Evolutionary conservation across 148 eudicot genomes (phyloP).

Genomic region (Talinum fruticosum): DNA sequence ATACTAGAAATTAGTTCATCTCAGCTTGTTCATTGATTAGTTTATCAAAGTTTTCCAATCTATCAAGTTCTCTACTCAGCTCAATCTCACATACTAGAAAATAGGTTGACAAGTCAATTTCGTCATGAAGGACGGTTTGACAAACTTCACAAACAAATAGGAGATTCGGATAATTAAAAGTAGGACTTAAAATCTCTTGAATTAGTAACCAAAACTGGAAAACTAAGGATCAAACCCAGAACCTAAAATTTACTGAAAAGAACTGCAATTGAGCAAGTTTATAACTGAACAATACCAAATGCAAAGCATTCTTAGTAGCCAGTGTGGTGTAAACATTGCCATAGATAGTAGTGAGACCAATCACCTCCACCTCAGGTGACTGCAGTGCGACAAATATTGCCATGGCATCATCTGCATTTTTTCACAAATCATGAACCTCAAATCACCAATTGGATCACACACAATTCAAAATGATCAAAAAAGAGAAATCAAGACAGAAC

Average conservation of each 20-base stretch:
- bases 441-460: not conserved
- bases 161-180: not conserved
- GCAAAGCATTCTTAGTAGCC: slow-evolving; percentile 93
- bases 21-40: not conserved
- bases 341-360: slow-evolving; percentile 85
- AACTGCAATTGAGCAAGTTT: slow-evolving; percentile 1
- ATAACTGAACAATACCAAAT: slow-evolving; percentile 54
- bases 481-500: not conserved
- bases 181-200: not conserved
- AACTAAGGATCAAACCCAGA: not conserved
- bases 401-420: slow-evolving; percentile 93
- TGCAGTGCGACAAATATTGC: slow-evolving; percentile 85
- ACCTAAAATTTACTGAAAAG: not conserved
- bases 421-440: slow-evolving; percentile 4
- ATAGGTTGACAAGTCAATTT: not conserved
- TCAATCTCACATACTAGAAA: not conserved
- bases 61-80: not conserved
- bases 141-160: not conserved
- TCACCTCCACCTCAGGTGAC: slow-evolving; percentile 84
- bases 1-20: no score
- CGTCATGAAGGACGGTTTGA: not conserved
- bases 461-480: not conserved
- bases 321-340: slow-evolving; percentile 91
- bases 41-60: not conserved
- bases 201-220: not conserved